Evolutionary conservation across 225 moss, liverwort and hornwort genomes (phyloP), one percentile per base, ranked within the genome.

Genomic region (Polytrichum formosum): DNA sequence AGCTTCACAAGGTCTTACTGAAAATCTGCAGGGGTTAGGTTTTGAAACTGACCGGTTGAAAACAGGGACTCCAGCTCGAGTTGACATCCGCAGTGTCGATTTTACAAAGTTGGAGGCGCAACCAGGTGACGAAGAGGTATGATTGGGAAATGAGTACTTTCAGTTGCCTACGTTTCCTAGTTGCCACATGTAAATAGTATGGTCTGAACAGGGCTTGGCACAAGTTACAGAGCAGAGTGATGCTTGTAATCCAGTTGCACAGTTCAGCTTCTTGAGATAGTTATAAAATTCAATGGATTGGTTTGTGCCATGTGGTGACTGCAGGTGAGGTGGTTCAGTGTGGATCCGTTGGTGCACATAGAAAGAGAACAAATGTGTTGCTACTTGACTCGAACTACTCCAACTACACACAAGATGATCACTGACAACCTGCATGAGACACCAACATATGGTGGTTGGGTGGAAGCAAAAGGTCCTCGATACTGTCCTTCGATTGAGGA

Each of bases 401-500:
- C 90, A 73, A 85, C 83, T 16, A 95, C 94, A 29, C 94, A 95
- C 61, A 87, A 85, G 61, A 67, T 95, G 77, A 95, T 95, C 28
- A 81, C 55, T 10, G 94, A 95, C 19, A 95, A 95, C 55, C 71
- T 95, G 73, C 94, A 85, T 67, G 94, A 95, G 72, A 95, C 94
- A 55, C 94, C 94, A 25, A 95, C 94, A 21, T 95, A 95, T 77
- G 94, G 94, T 72, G 94, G 94, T 46, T 95, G 94, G 94, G 87
- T 95, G 62, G 94, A 90, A 78, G 90, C 94, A 26, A 95, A 95
- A 78, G 94, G 94, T 67, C 94, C 94, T 76, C 92, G 94, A 13
- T 95, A 95, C 71, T 95, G 94, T 75, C 94, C 94, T 55, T 95
- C 94, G n/a, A 95, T 95, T 63, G 94, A 95, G 75, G 94, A 95